phyloP scores from a whole-genome alignment of 2,329 filamentous ascomycete species.

The Exophiala phaeomuriformis region DNA sequence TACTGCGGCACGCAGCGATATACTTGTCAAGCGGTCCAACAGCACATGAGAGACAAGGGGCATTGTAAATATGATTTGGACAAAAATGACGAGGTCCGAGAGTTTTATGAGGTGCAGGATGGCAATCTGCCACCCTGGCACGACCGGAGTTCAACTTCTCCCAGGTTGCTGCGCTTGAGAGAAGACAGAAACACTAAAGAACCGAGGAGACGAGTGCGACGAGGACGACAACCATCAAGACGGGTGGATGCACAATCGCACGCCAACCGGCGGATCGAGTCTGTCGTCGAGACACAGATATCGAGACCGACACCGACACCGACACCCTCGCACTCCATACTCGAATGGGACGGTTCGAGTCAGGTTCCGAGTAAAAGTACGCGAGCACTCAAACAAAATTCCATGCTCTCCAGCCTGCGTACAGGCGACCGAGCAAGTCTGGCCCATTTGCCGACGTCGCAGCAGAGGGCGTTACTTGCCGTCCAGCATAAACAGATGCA shows the following conservation, averaged over 20 bases:
- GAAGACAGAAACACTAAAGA: not conserved
- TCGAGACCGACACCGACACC: constrained; percentile 6
- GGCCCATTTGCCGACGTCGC: constrained; percentile 29
- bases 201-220: too few relatives aligned
- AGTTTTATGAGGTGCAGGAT: constrained; percentile 36
- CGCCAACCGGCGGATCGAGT: not conserved
- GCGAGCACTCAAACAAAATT: constrained; percentile 19
- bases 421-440: constrained; percentile 28
- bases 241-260: constrained; percentile 4
- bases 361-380: not conserved
- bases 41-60: constrained; percentile 46
- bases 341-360: not conserved
- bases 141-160: constrained; percentile 12
- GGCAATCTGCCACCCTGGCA: too few relatives aligned
- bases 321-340: not conserved
- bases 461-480: constrained; percentile 29
- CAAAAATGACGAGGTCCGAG: constrained; percentile 35
- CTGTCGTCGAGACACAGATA: constrained; percentile 1
- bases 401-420: constrained; percentile 25
- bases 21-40: constrained; percentile 42
- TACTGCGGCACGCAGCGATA: constrained; percentile 42
- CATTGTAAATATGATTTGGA: constrained; percentile 43
- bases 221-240: constrained; percentile 2
- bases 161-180: constrained; percentile 11
- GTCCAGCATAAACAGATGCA: constrained; percentile 30